These are phyloP conservation scores for Crithidia bombi DNA, from an alignment of 208 protist species.

Conservation along the genomic window DNA sequence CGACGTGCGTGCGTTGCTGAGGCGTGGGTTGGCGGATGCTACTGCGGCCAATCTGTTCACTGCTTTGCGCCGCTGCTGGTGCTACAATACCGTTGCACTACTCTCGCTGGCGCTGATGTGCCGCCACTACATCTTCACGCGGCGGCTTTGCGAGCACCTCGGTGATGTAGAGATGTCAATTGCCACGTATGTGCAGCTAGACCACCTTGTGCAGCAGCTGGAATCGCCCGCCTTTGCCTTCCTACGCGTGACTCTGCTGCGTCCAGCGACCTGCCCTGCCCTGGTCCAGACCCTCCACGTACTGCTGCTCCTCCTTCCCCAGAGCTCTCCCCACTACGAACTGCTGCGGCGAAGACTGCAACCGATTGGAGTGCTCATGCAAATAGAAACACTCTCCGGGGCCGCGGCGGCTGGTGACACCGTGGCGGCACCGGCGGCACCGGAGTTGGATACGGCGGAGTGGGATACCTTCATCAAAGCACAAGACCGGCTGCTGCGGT, in stretches of 20 bases:
- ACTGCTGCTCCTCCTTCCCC: slow-evolving; percentile 97
- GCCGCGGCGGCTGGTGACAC: background rate
- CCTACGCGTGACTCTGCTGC: slow-evolving; percentile 92
- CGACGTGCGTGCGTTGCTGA: slow-evolving; percentile 76
- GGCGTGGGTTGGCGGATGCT: slow-evolving; percentile 34
- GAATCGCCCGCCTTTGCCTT: slow-evolving; percentile 96
- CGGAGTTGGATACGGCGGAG: slow-evolving; percentile 1
- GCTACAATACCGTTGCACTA: slow-evolving; percentile 89
- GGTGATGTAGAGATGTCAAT: slow-evolving; percentile 90
- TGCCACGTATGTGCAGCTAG: slow-evolving; percentile 93
- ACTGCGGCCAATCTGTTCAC: slow-evolving; percentile 43
- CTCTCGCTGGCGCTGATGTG: slow-evolving; percentile 93
- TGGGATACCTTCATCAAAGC: slow-evolving; percentile 28
- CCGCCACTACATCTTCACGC: slow-evolving; percentile 86
- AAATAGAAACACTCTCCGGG: slow-evolving; percentile 23
- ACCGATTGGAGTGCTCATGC: slow-evolving; percentile 35
- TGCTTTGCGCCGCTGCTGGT: slow-evolving; percentile 83
- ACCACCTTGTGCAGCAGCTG: slow-evolving; percentile 96
- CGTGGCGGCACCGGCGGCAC: background rate
- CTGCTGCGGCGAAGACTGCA: slow-evolving; percentile 55
- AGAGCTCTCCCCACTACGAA: slow-evolving; percentile 88
- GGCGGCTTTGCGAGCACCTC: slow-evolving; percentile 57
- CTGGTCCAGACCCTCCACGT: slow-evolving; percentile 95
- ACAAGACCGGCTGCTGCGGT: slow-evolving; percentile 22
- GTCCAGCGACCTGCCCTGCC: slow-evolving; percentile 75